Evolutionary conservation across 2,329 filamentous ascomycete genomes (phyloP).

Genomic region (Pseudogymnoascus sp.): DNA sequence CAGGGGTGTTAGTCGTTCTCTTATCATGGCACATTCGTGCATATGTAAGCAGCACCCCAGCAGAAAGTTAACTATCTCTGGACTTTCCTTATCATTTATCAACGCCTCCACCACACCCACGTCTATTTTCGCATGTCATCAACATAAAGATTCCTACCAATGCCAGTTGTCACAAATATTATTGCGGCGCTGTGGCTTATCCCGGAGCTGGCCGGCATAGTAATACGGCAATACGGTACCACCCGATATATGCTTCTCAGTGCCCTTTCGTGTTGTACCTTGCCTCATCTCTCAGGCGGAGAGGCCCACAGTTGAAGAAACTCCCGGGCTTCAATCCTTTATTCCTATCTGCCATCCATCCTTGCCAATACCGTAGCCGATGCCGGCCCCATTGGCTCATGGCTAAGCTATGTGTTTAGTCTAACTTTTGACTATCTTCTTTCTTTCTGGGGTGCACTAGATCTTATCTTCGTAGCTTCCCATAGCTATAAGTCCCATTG

Average conservation of each 20-base stretch:
- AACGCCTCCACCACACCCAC: not conserved
- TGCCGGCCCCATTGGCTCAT: not conserved
- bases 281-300: not conserved
- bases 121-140: not conserved
- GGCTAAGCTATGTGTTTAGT: not conserved
- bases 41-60: not conserved
- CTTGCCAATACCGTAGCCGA: not conserved
- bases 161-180: not conserved
- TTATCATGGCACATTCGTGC: not conserved
- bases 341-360: not conserved
- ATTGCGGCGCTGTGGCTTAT: not conserved
- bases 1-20: not conserved
- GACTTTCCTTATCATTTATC: constrained; percentile 4
- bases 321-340: not conserved
- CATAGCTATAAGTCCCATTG: not conserved
- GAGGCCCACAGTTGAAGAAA: not conserved
- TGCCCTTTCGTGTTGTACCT: not conserved
- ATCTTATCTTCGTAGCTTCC: not conserved
- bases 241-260: not conserved
- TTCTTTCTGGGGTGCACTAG: not conserved
- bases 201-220: not conserved
- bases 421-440: not conserved
- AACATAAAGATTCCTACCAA: not conserved
- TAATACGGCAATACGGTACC: not conserved
- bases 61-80: not conserved